Evolutionary conservation across 2,329 filamentous ascomycete species (phyloP), one percentile per base, ranked within the genome.

Genomic region (Anthostomella pinea): DNA sequence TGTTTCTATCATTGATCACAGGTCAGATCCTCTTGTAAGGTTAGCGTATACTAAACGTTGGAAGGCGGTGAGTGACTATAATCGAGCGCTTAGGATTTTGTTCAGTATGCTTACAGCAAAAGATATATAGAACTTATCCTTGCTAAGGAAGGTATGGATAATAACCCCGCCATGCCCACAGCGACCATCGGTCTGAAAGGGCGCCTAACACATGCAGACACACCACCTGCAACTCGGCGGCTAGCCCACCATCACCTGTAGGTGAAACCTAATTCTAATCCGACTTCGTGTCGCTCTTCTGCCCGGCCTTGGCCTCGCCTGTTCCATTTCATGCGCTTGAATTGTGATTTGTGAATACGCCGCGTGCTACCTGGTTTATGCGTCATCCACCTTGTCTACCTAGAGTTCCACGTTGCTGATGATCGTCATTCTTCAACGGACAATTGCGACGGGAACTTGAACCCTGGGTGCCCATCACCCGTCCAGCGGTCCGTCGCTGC

Each of bases 291-390:
- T n/a, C 20, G 38, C 38, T 40, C 43, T 30, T 33, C 37, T 48
- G 42, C 45, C 33, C 35, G 37, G 38, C 27, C 33, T 31, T 30
- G 21, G 28, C 27, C 29, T 30, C 33, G 27, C 39, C 20, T 43
- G 22, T 33, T 38, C 38, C 38, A 26, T 38, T 46, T 46, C 41
- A 51, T 52, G 46, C 41, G 38, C 43, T 39, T 39, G 35, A 39
- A 26, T 15, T 37, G 40, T 36, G 34, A 49, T 43, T 40, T 28
- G 33, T 42, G 50, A 48, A 47, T 46, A 48, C 51, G 51, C 51
- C 39, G 46, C 45, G 37, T 47, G 33, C 36, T 38, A 43, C 41
- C 38, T 36, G 40, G 37, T 30, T 49, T 31, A 38, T 45, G 46
- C 43, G 38, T 44, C 50, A 45, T 36, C 35, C 39, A 39, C 37